Conservation (phyloP, 495 filamentous ascomycete genomes). For the Rhypophila decipiens region DNA sequence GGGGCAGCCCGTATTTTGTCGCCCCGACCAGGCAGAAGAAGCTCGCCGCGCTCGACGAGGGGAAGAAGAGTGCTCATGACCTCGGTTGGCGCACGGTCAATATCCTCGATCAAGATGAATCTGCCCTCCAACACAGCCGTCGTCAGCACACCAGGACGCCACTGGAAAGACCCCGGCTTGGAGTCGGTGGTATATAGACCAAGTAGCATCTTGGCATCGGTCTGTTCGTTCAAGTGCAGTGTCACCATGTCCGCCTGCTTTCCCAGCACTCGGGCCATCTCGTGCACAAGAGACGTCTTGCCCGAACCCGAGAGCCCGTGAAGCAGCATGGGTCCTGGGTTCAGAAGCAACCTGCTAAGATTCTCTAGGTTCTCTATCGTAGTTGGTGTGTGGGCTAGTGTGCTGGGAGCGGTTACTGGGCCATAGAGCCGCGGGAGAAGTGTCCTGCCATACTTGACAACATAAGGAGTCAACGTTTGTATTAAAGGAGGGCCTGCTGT, state of each 20-base stretch:
- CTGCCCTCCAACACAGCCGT: slow-evolving; percentile 88
- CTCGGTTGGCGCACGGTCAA: slow-evolving; percentile 92
- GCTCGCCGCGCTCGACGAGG: slow-evolving; percentile 79
- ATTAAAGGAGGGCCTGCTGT: no score
- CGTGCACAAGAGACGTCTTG: slow-evolving; percentile 81
- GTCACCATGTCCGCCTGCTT: slow-evolving; percentile 75
- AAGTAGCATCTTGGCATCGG: slow-evolving; percentile 88
- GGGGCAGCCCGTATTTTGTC: slow-evolving; percentile 74
- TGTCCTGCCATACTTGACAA: slow-evolving; percentile 48
- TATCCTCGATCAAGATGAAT: slow-evolving; percentile 95
- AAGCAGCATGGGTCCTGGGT: slow-evolving; percentile 64
- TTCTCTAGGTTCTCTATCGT: slow-evolving; percentile 60
- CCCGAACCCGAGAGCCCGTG: slow-evolving; percentile 81
- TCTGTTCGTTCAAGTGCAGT: slow-evolving; percentile 93
- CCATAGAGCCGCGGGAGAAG: slow-evolving; percentile 61
- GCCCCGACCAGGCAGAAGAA: slow-evolving; percentile 79
- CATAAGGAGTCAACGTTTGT: slow-evolving; percentile 34
- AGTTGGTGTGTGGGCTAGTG: slow-evolving; percentile 66
- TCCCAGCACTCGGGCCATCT: slow-evolving; percentile 70
- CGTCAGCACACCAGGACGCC: slow-evolving; percentile 90
- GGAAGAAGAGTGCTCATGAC: slow-evolving; percentile 87
- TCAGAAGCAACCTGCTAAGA: slow-evolving; percentile 60
- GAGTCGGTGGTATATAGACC: slow-evolving; percentile 86
- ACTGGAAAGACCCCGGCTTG: slow-evolving; percentile 79
- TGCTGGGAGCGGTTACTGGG: slow-evolving; percentile 40